phyloP scores from a whole-genome alignment of 2,329 filamentous ascomycete genomes.

The Zopfia rhizophila region DNA sequence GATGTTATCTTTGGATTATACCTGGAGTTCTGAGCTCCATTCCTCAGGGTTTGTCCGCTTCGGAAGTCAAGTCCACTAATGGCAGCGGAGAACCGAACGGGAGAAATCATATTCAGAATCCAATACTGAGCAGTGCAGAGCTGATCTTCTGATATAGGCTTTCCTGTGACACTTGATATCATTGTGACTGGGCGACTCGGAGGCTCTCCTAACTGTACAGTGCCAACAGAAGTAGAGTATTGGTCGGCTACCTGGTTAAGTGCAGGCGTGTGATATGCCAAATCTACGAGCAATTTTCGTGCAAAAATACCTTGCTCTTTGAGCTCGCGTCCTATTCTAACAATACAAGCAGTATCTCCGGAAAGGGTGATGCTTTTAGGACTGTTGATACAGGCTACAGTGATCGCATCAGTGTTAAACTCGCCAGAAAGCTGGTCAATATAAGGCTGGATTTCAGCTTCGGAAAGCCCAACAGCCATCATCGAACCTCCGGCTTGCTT shows the following conservation, averaged over 20 bases:
- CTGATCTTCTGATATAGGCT: background rate
- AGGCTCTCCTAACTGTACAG: background rate
- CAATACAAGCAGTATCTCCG: conserved; percentile 52
- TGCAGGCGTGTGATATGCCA: conserved; percentile 57
- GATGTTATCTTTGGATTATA: conserved; percentile 48
- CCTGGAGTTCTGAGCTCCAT: background rate
- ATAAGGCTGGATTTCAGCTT: background rate
- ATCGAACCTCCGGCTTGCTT: background rate
- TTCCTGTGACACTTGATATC: background rate
- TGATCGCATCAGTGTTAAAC: no score
- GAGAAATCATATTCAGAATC: conserved; percentile 17
- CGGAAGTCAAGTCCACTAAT: conserved; percentile 3
- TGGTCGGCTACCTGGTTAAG: conserved; percentile 44
- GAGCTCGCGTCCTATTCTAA: conserved; percentile 39
- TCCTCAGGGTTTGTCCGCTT: background rate
- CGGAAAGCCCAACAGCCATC: background rate
- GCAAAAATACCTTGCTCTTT: conserved; percentile 49
- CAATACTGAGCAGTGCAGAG: conserved; percentile 14
- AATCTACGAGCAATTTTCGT: conserved; percentile 52
- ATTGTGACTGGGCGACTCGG: background rate
- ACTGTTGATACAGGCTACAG: conserved; percentile 43
- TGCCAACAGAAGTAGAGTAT: conserved; percentile 31
- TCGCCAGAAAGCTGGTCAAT: conserved; percentile 7
- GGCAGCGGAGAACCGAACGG: conserved; percentile 16
- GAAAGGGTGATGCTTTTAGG: conserved; percentile 53